Percentiles rank a stretch among this genome's conserved stretches.
Conservation (phyloP, 1,139 yeast species). For the Yamadazyma mexicana region DNA sequence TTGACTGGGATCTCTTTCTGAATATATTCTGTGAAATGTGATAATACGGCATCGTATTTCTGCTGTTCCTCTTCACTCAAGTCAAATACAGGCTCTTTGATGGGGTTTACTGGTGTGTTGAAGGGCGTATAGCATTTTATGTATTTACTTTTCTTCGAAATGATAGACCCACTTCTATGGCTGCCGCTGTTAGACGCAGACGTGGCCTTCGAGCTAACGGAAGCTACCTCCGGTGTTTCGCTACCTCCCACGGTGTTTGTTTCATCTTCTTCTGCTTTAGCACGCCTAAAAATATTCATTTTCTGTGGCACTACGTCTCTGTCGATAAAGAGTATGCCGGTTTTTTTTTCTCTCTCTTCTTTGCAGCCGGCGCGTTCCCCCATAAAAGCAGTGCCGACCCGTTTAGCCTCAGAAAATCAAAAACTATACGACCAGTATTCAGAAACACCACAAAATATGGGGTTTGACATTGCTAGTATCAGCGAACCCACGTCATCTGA, state of each 20-base stretch:
- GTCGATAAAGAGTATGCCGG: neutral
- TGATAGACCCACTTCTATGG: neutral
- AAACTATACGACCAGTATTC: neutral
- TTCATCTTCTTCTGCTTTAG: conserved; percentile 7
- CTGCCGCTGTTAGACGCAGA: conserved; percentile 4
- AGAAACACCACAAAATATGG: too few species aligned
- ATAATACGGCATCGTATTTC: conserved; percentile 27
- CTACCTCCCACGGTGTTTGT: neutral
- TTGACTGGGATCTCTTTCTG: conserved; percentile 23
- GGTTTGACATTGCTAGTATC: conserved; percentile 4
- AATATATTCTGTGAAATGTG: conserved; percentile 24
- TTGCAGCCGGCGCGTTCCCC: too few species aligned
- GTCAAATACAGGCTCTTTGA: conserved; percentile 29
- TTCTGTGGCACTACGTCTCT: too few species aligned
- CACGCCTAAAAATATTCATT: conserved; percentile 23
- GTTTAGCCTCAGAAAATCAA: too few species aligned
- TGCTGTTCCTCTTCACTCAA: conserved; percentile 29
- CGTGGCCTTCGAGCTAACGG: conserved; percentile 12
- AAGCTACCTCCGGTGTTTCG: conserved; percentile 1
- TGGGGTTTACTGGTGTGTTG: conserved; percentile 39
- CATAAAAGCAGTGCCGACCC: too few species aligned
- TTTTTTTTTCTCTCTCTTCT: neutral
- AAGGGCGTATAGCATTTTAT: conserved; percentile 42
- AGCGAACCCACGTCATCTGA: conserved; percentile 15
- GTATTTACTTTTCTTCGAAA: conserved; percentile 15